phyloP scores from a whole-genome alignment of 768 basidiomycete species.

The Punctularia strigosozonata region DNA sequence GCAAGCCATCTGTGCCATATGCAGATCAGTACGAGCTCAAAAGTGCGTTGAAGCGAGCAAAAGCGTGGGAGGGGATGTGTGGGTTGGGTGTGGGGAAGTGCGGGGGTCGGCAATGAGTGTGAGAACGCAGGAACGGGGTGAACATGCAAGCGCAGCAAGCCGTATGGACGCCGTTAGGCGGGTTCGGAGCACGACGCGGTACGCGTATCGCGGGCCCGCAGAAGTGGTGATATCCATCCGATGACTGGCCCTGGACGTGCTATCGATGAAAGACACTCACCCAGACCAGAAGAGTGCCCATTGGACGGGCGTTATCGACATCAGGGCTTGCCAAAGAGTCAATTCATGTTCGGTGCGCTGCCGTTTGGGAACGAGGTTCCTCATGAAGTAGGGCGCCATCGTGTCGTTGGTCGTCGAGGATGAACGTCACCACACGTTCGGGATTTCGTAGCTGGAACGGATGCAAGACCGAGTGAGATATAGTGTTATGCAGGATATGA shows the following conservation, averaged over 20 bases:
- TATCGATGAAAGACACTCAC: conserved; percentile 16
- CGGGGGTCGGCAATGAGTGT: too few relatives aligned
- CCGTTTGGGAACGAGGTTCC: conserved; percentile 16
- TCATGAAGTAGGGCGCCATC: conserved; percentile 8
- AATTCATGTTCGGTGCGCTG: conserved; percentile 4
- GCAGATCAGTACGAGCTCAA: neutral
- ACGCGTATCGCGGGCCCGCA: too few relatives aligned
- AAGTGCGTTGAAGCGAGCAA: neutral
- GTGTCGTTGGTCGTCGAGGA: conserved; percentile 1
- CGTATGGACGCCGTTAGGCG: too few relatives aligned
- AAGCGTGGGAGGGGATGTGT: too few relatives aligned
- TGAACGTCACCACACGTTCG: neutral
- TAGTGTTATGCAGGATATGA: too few relatives aligned
- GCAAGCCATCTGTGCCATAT: conserved; percentile 51
- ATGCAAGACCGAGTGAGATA: conserved; percentile 15
- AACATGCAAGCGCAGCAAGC: too few relatives aligned
- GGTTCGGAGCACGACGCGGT: too few relatives aligned
- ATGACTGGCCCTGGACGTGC: neutral
- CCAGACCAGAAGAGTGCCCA: conserved; percentile 45
- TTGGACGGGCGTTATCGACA: conserved; percentile 32
- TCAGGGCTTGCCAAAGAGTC: conserved; percentile 28
- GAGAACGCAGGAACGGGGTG: too few relatives aligned
- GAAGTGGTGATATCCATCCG: neutral
- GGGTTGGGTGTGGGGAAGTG: too few relatives aligned
- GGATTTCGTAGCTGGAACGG: conserved; percentile 24